A percentile compares a stretch with the other conserved stretches of the same genome.
phyloP scores from a whole-genome alignment of 768 basidiomycete genomes.

The Xerocomus spinulosus region DNA sequence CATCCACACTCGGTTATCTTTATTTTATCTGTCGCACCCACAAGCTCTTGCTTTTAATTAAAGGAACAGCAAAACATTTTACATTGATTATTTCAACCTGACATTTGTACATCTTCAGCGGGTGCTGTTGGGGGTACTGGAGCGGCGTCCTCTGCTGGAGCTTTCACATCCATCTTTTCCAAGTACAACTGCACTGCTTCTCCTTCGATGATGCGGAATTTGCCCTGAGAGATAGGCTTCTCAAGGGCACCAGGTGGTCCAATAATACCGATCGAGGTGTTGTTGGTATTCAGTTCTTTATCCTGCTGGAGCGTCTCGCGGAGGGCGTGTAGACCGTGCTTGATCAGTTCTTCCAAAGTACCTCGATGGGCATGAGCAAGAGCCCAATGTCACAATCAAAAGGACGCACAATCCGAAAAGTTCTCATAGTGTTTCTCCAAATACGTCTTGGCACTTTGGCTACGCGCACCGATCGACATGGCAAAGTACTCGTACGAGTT shows the following conservation, averaged over 20 bases:
- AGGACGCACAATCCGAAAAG: slow-evolving; percentile 73
- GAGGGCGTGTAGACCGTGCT: slow-evolving; percentile 90
- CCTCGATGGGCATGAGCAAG: slow-evolving; percentile 39
- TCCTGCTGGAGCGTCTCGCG: slow-evolving; percentile 98
- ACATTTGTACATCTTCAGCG: slow-evolving; percentile 82
- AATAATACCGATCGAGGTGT: slow-evolving; percentile 93
- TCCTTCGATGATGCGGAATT: slow-evolving; percentile 88
- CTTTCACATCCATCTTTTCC: slow-evolving; percentile 73
- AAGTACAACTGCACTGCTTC: slow-evolving; percentile 72
- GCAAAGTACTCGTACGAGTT: slow-evolving; percentile 98
- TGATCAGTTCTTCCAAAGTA: slow-evolving; percentile 81
- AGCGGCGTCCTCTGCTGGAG: slow-evolving; percentile 37
- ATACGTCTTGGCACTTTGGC: slow-evolving; percentile 98
- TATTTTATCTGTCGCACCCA: slow-evolving; percentile 1
- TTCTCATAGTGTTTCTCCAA: slow-evolving; percentile 90
- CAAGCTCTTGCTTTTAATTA: slow-evolving; percentile 1
- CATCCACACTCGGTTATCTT: slow-evolving; percentile 26
- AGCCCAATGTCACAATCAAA: neutral
- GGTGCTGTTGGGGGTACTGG: slow-evolving; percentile 36
- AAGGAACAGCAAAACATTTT: slow-evolving; percentile 6
- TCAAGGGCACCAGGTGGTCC: slow-evolving; percentile 67
- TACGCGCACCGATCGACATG: slow-evolving; percentile 96
- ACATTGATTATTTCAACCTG: slow-evolving; percentile 43
- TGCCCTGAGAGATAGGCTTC: slow-evolving; percentile 45
- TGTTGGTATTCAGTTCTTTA: slow-evolving; percentile 88